phyloP scores from a whole-genome alignment of 2,329 filamentous ascomycete species.

The Sarocladium kiliense region DNA sequence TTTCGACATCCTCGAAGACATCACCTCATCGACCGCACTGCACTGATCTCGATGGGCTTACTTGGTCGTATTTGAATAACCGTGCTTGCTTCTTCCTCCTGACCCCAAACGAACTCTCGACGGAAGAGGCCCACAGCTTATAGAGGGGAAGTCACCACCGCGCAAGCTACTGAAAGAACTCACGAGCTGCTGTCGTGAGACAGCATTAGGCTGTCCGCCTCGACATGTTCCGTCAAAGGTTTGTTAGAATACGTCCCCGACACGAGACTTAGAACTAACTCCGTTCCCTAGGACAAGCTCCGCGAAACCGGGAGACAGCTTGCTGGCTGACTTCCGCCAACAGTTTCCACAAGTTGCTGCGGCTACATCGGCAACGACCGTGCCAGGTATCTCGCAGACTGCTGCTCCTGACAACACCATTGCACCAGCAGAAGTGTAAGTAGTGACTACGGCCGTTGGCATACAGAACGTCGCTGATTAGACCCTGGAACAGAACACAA shows the following conservation, averaged over 20 bases:
- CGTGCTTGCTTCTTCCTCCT: background rate
- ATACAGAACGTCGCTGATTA: no score
- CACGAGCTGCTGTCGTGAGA: background rate
- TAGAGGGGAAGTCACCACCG: background rate
- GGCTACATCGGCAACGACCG: slow-evolving; percentile 1
- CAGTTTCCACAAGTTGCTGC: slow-evolving; percentile 66
- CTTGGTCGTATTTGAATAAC: background rate
- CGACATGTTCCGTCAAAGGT: slow-evolving; percentile 26
- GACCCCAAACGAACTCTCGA: slow-evolving; percentile 2
- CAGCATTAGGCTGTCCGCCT: slow-evolving; percentile 11
- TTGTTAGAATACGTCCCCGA: background rate
- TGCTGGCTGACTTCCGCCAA: slow-evolving; percentile 79
- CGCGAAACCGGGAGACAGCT: slow-evolving; percentile 80
- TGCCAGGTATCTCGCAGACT: slow-evolving; percentile 17
- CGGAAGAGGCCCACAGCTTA: background rate
- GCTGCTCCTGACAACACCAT: slow-evolving; percentile 25
- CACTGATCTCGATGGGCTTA: background rate
- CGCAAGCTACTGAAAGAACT: slow-evolving; percentile 1
- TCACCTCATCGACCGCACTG: background rate
- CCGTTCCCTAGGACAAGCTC: slow-evolving; percentile 57
- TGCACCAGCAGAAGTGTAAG: slow-evolving; percentile 3
- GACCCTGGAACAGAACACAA: slow-evolving; percentile 15
- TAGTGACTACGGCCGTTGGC: background rate
- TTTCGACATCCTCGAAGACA: background rate
- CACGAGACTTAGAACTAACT: slow-evolving; percentile 8